phyloP scores from a whole-genome alignment of 768 basidiomycete species.

The Asterophora parasitica region DNA sequence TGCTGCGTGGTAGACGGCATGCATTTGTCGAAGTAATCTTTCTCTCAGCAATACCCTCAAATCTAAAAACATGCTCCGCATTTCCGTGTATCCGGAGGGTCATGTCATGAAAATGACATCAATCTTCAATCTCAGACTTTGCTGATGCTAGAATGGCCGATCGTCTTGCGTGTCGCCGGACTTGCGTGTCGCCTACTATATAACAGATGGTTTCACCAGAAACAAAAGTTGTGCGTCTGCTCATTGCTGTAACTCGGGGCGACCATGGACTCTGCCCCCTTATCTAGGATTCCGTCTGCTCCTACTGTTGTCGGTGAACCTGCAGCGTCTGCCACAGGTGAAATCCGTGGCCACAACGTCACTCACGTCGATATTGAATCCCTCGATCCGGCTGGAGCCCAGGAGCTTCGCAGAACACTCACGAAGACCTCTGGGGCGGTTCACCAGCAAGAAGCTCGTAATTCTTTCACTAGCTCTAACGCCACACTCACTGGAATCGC shows the following conservation, averaged over 20 bases:
- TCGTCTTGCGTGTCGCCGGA: slow-evolving; percentile 2
- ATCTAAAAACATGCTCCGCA: too few species aligned
- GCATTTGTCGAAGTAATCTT: too few species aligned
- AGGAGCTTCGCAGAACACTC: slow-evolving; percentile 21
- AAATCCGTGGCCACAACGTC: slow-evolving; percentile 10
- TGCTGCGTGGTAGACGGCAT: too few species aligned
- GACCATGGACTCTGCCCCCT: slow-evolving; percentile 9
- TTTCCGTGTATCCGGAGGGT: too few species aligned
- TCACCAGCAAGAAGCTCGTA: not conserved
- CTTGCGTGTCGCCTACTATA: not conserved
- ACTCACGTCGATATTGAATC: slow-evolving; percentile 36
- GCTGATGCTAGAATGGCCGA: not conserved
- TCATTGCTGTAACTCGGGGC: too few species aligned
- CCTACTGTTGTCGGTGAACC: slow-evolving; percentile 5
- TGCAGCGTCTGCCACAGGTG: not conserved
- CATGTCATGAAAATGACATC: slow-evolving; percentile 3
- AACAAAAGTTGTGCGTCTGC: too few species aligned
- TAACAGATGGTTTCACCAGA: not conserved
- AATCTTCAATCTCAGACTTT: not conserved
- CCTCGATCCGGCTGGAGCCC: slow-evolving; percentile 43
- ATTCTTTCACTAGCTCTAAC: slow-evolving; percentile 12
- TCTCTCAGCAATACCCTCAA: too few species aligned
- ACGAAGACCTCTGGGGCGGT: slow-evolving; percentile 11
- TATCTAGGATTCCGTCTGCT: slow-evolving; percentile 11
- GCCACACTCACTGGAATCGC: slow-evolving; percentile 17